A percentile compares a stretch with the other conserved stretches of the same genome.
phyloP scores from a whole-genome alignment of 768 basidiomycete genomes.

The Suillus americanus region DNA sequence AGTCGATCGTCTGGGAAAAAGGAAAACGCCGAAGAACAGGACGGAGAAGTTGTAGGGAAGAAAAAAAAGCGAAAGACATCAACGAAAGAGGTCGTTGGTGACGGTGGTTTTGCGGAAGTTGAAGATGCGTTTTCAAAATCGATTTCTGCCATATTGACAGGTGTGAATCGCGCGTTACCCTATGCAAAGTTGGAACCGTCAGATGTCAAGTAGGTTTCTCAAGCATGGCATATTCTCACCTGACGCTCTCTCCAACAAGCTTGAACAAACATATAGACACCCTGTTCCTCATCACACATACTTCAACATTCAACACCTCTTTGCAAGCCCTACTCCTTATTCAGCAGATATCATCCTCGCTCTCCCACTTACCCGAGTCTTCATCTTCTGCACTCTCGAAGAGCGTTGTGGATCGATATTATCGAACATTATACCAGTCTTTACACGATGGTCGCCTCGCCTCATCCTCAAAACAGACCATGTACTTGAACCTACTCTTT shows the following conservation, averaged over 20 bases:
- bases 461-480: slow-evolving; percentile 87
- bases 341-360: slow-evolving; percentile 71
- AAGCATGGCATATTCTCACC: background rate
- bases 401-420: slow-evolving; percentile 64
- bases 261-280: slow-evolving; percentile 88
- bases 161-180: slow-evolving; percentile 92
- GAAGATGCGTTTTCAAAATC: slow-evolving; percentile 81
- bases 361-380: slow-evolving; percentile 40
- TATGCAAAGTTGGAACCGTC: slow-evolving; percentile 81
- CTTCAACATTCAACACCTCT: slow-evolving; percentile 95
- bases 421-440: slow-evolving; percentile 87
- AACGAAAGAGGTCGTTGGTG: slow-evolving; percentile 48
- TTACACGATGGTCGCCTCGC: slow-evolving; percentile 80
- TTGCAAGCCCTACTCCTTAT: slow-evolving; percentile 90
- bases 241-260: slow-evolving; percentile 36
- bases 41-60: slow-evolving; percentile 30
- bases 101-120: slow-evolving; percentile 69
- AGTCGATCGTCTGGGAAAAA: slow-evolving; percentile 28
- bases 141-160: slow-evolving; percentile 88
- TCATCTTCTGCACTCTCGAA: slow-evolving; percentile 42
- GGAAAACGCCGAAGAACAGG: slow-evolving; percentile 28
- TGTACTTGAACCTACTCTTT: slow-evolving; percentile 95
- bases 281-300: slow-evolving; percentile 92
- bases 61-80: slow-evolving; percentile 32
- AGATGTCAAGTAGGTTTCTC: slow-evolving; percentile 53